phyloP scores from a whole-genome alignment of 352 stramenopile genomes.

The Lagenidium giganteum region DNA sequence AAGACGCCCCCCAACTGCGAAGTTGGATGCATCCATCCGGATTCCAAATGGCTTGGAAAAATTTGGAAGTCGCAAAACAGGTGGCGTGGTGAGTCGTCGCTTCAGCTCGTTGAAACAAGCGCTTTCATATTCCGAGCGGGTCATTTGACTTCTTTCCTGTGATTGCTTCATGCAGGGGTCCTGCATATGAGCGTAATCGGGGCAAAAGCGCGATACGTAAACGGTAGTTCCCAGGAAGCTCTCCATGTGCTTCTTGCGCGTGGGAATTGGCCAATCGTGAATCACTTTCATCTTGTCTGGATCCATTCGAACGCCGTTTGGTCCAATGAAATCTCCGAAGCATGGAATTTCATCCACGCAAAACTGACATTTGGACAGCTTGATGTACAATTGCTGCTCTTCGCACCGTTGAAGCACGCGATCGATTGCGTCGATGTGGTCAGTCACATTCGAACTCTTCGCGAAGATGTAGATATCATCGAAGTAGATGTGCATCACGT shows the following conservation, averaged over 20 bases:
- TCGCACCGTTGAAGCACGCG: conserved; percentile 5
- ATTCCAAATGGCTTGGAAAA: conserved; percentile 5
- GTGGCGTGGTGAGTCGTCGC: background rate
- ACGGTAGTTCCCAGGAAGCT: conserved; percentile 11
- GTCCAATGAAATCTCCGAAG: conserved; percentile 19
- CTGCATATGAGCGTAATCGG: conserved; percentile 9
- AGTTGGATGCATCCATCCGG: conserved; percentile 7
- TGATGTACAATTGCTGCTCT: conserved; percentile 22
- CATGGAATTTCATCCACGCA: conserved; percentile 19
- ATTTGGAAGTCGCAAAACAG: conserved; percentile 4
- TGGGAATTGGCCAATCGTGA: conserved; percentile 11
- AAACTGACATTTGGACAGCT: conserved; percentile 23
- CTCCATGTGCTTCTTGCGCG: conserved; percentile 10
- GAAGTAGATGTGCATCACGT: too few relatives aligned
- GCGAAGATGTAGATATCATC: too few relatives aligned
- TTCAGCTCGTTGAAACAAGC: background rate
- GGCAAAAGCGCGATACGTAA: conserved; percentile 16
- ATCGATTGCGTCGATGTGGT: conserved; percentile 10
- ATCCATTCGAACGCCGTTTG: conserved; percentile 15
- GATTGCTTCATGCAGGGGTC: conserved; percentile 6
- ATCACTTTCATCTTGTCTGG: conserved; percentile 17
- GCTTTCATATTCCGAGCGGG: background rate
- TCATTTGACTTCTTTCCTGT: conserved; percentile 9
- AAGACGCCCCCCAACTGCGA: conserved; percentile 5
- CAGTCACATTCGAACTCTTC: background rate